Conservation (phyloP, 495 filamentous ascomycete genomes). For the Penicillium desertorum region DNA sequence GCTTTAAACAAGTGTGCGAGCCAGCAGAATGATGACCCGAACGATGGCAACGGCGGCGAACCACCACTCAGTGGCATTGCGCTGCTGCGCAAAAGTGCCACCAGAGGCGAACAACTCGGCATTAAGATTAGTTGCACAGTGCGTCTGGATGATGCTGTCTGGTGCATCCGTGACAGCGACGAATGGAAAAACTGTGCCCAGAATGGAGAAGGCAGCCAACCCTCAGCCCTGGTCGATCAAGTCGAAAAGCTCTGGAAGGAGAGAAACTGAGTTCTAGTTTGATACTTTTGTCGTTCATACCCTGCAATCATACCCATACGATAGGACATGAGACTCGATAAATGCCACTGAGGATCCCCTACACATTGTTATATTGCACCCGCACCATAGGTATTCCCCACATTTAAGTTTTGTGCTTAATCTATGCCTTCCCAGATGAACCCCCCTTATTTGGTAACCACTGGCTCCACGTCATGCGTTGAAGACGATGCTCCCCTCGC, state of each 20-base stretch:
- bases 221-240: conserved; percentile 71
- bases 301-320: conserved; percentile 7
- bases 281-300: neutral
- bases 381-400: too few relatives aligned
- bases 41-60: conserved; percentile 60
- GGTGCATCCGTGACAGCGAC: conserved; percentile 81
- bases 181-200: conserved; percentile 75
- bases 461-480: too few relatives aligned
- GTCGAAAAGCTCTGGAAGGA: conserved; percentile 54
- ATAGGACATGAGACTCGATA: conserved; percentile 5
- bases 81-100: conserved; percentile 75
- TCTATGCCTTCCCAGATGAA: neutral
- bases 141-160: conserved; percentile 69
- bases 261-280: conserved; percentile 24
- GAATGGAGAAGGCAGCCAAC: conserved; percentile 55
- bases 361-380: neutral
- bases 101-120: conserved; percentile 61
- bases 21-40: conserved; percentile 42
- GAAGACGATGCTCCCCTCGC: too few relatives aligned
- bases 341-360: conserved; percentile 2
- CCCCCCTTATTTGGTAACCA: too few relatives aligned
- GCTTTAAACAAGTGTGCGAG: conserved; percentile 76
- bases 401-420: neutral
- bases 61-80: conserved; percentile 49
- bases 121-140: conserved; percentile 88